A percentile compares a stretch with the other conserved stretches of the same genome.
Evolutionary conservation across 129 eudicot species (phyloP).

Genomic region (Flaveria trinervia): DNA sequence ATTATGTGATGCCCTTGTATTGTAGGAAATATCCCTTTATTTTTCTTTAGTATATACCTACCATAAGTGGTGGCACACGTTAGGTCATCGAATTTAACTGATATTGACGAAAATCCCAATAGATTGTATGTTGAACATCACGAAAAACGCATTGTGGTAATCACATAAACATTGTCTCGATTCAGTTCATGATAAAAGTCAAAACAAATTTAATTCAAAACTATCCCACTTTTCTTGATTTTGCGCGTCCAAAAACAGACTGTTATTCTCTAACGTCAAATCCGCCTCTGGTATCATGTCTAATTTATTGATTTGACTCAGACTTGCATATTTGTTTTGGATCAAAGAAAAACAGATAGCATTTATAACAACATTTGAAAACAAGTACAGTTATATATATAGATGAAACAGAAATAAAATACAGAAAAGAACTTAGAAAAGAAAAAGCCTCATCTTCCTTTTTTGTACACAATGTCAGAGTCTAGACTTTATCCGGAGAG

Average conservation of each 20-base stretch:
- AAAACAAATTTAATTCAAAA: background rate
- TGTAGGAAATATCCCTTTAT: constrained; percentile 17
- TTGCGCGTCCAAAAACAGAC: too few relatives aligned
- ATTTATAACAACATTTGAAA: background rate
- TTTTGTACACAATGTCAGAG: constrained; percentile 58
- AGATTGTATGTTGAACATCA: background rate
- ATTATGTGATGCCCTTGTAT: constrained; percentile 27
- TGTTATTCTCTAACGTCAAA: background rate
- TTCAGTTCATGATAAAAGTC: background rate
- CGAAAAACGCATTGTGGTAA: background rate
- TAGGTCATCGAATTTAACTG: background rate
- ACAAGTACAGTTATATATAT: constrained; percentile 17
- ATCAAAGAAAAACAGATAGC: background rate
- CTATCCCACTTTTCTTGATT: background rate
- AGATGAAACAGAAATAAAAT: constrained; percentile 7
- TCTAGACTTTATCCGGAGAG: constrained; percentile 60
- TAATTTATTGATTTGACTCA: background rate
- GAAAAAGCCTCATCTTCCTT: constrained; percentile 40
- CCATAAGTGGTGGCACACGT: background rate
- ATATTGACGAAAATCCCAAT: background rate
- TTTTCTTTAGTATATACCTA: constrained; percentile 3
- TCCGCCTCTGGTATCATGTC: background rate
- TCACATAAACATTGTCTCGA: background rate
- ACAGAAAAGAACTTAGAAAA: background rate
- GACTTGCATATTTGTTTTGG: background rate